phyloP scores from a whole-genome alignment of 2,329 filamentous ascomycete genomes.

The Fusarium denticulatum region DNA sequence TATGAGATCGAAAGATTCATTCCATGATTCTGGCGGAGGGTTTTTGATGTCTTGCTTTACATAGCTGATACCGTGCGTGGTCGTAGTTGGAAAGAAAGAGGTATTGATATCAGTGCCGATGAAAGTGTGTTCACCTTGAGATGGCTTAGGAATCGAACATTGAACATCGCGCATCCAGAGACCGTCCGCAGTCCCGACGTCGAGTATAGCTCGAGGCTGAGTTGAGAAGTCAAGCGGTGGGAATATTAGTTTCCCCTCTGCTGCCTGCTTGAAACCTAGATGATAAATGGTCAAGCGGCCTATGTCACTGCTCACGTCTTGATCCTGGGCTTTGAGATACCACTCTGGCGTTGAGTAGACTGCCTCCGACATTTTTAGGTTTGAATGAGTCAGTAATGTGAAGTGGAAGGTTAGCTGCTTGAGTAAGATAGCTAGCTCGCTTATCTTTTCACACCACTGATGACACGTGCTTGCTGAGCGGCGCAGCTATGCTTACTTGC shows the following conservation, averaged over 20 bases:
- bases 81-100: background rate
- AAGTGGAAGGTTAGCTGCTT: accelerated
- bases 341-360: constrained; percentile 9
- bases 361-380: background rate
- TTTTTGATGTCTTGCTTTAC: background rate
- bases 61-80: background rate
- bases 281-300: constrained; percentile 3
- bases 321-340: constrained; percentile 1
- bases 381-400: background rate
- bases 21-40: background rate
- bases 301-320: constrained; percentile 14
- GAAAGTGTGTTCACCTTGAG: background rate
- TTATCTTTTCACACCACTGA: too few relatives aligned
- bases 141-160: accelerated
- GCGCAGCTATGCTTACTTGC: background rate
- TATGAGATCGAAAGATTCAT: background rate
- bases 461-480: background rate
- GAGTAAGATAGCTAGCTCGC: background rate
- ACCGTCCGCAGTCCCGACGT: constrained; percentile 9
- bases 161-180: constrained; percentile 12
- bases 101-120: constrained; percentile 8
- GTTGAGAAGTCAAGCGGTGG: background rate
- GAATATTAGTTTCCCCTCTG: background rate
- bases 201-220: background rate
- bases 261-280: constrained; percentile 4